Evolutionary conservation across 2,329 filamentous ascomycete species (phyloP), one percentile per base, ranked within the genome.

Genomic region (Fusarium metavorans): DNA sequence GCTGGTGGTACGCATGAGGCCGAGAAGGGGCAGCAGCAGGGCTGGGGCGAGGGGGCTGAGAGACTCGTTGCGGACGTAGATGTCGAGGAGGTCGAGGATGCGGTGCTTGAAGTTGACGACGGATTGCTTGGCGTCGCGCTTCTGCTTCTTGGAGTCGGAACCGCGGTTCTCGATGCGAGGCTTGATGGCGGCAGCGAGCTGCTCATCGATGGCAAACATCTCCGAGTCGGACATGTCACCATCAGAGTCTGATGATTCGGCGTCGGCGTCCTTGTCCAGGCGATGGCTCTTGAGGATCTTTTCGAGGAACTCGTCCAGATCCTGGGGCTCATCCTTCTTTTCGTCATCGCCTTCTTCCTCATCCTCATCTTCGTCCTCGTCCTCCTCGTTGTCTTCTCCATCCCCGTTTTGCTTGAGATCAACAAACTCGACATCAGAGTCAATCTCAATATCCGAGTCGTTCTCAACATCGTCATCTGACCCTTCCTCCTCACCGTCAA

Each of bases 91-190:
- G 80, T 98, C 97, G 6, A 98, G 89, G 7, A 98, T 93, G 48
- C 95, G 93, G 82, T 94, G 94, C 86, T 99, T 99, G 88, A 99
- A 98, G 83, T 96, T 95, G 78, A 97, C 86, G 80, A 98, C 94
- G 23, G 92, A 95, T 76, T 96, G 93, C 80, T 94, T 97, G 64
- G 96, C 95, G 70, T 96, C 93, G 80, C 94, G 94, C 78, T 93
- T 93, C 80, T 97, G 92, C 83, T 95, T 94, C 85, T 95, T 97
- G 80, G 93, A 92, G 81, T 88, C 92, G 13, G 71, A 63, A 2
- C 86, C 85, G 18, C 86, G 86, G 20, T 78, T 77, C 81, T 94
- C 92, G 74, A 90, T 90, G 58, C 92, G 91, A 75, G 95, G 92
- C 75, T 92, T 91, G 87, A 98, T 97, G 71, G 98, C 94, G 73